These are phyloP conservation scores for Pseudozyma sp. DNA, from an alignment of 1,284 basidiomycete species.

Conservation along the genomic window DNA sequence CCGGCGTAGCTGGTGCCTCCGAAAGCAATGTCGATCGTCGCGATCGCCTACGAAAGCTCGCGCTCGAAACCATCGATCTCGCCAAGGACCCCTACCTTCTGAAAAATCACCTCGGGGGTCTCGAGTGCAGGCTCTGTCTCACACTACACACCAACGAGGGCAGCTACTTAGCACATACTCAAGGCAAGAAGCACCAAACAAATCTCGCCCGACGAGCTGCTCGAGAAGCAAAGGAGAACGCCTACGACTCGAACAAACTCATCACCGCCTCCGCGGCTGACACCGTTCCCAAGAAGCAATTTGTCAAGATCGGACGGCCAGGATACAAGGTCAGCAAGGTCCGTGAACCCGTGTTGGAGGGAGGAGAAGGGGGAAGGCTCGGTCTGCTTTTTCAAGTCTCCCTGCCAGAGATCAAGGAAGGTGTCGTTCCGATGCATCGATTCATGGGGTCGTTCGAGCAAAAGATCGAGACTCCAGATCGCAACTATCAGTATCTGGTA, in stretches of 20 bases:
- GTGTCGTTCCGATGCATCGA: slow-evolving; percentile 84
- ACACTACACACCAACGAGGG: slow-evolving; percentile 99
- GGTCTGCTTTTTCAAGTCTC: slow-evolving; percentile 98
- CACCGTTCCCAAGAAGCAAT: slow-evolving; percentile 70
- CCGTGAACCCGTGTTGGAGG: slow-evolving; percentile 72
- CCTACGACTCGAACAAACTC: slow-evolving; percentile 71
- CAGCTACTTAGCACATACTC: slow-evolving; percentile 97
- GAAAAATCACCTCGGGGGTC: slow-evolving; percentile 93
- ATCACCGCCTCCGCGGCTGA: slow-evolving; percentile 70
- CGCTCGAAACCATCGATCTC: slow-evolving; percentile 66
- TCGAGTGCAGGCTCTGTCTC: slow-evolving; percentile 97
- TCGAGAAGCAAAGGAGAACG: slow-evolving; percentile 85
- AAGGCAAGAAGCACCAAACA: slow-evolving; percentile 99
- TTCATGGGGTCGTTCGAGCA: slow-evolving; percentile 99
- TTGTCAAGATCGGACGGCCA: slow-evolving; percentile 95
- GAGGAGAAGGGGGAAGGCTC: slow-evolving; percentile 69
- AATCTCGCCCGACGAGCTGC: slow-evolving; percentile 96
- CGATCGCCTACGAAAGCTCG: slow-evolving; percentile 93
- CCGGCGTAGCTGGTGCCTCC: slow-evolving; percentile 77
- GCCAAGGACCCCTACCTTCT: slow-evolving; percentile 93
- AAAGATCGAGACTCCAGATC: slow-evolving; percentile 91
- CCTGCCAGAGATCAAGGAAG: slow-evolving; percentile 86
- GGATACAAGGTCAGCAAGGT: slow-evolving; percentile 93
- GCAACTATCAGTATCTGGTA: slow-evolving; percentile 95
- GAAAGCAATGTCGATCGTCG: slow-evolving; percentile 95